Conservation (phyloP, 805 yeast genomes). For the Saccharomycopsis sp. region DNA sequence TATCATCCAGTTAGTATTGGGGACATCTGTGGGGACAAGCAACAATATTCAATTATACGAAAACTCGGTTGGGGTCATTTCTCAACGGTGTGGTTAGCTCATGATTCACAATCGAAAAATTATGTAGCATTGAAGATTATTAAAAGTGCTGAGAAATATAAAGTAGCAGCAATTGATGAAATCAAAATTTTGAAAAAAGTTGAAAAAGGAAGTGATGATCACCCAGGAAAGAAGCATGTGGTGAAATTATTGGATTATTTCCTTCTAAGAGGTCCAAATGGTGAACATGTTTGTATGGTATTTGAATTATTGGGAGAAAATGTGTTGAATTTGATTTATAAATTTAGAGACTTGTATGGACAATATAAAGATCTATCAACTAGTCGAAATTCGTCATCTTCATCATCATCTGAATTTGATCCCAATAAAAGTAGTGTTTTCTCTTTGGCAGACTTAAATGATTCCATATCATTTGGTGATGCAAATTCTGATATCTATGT, state of each 20-base stretch:
- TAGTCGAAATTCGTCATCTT: background rate
- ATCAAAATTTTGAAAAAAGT: conserved; percentile 68
- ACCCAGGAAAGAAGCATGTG: conserved; percentile 77
- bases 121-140: conserved; percentile 91
- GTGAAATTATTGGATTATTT: conserved; percentile 79
- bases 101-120: conserved; percentile 43
- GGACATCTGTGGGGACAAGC: conserved; percentile 63
- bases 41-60: conserved; percentile 71
- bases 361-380: conserved; percentile 9
- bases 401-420: background rate
- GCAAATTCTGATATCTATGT: conserved; percentile 10
- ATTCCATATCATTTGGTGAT: conserved; percentile 16
- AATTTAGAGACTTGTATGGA: conserved; percentile 38
- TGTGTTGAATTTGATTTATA: conserved; percentile 71
- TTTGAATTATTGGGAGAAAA: conserved; percentile 97
- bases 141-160: conserved; percentile 80
- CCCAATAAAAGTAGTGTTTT: background rate
- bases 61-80: conserved; percentile 99
- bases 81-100: conserved; percentile 91
- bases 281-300: conserved; percentile 92
- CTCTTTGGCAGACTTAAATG: conserved; percentile 11
- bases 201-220: conserved; percentile 53
- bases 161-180: conserved; percentile 93
- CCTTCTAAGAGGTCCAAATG: conserved; percentile 83
- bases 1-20: conserved; percentile 93